phyloP scores from a whole-genome alignment of 495 filamentous ascomycete species.

The Penicillium cataractarum region DNA sequence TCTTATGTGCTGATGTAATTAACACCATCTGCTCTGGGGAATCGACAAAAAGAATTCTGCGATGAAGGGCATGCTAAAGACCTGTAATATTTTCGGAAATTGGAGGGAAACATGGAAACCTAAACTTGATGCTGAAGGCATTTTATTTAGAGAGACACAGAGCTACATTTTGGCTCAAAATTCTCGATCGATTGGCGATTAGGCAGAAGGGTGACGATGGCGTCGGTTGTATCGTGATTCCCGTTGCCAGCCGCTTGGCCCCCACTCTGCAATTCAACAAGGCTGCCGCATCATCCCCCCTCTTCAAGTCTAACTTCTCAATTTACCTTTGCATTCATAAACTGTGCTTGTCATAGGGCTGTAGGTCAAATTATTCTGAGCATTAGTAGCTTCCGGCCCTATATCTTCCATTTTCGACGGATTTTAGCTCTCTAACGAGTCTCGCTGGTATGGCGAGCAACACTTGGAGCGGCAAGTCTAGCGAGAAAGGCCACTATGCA shows the following conservation, averaged over 20 bases:
- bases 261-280: not conserved
- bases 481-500: not conserved
- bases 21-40: too few species aligned
- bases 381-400: not conserved
- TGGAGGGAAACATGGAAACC: too few species aligned
- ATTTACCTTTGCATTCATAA: not conserved
- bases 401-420: not conserved
- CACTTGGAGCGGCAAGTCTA: too few species aligned
- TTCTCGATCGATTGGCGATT: too few species aligned
- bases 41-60: too few species aligned
- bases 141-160: too few species aligned
- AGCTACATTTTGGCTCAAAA: too few species aligned
- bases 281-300: not conserved
- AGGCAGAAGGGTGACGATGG: not conserved
- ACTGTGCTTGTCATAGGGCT: not conserved
- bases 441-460: not conserved
- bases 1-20: too few species aligned
- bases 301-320: not conserved
- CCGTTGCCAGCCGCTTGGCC: not conserved
- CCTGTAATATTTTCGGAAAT: too few species aligned
- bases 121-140: too few species aligned
- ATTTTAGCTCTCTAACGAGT: not conserved
- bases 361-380: not conserved
- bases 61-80: too few species aligned
- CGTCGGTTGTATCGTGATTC: not conserved